phyloP scores from a whole-genome alignment of 192 early-diverging fungal genomes.

The Umbelopsis vinacea region DNA sequence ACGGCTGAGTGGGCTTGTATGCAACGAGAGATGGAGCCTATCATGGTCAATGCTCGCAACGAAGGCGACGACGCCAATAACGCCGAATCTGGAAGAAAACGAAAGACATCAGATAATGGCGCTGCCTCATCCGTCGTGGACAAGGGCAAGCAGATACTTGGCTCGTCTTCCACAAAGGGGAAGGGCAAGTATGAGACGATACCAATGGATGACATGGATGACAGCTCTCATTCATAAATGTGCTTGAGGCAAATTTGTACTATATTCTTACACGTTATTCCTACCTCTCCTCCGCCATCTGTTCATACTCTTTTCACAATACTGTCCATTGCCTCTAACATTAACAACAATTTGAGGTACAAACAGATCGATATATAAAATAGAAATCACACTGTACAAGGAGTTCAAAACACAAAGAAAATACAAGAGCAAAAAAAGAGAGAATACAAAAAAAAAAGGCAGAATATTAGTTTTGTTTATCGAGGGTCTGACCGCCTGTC shows the following conservation, averaged over 20 bases:
- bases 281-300: neutral
- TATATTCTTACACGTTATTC: neutral
- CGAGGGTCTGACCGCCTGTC: too few relatives aligned
- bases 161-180: neutral
- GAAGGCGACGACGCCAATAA: neutral
- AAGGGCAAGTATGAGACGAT: constrained; percentile 18
- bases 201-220: constrained; percentile 11
- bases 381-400: constrained; percentile 7
- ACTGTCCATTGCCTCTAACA: neutral
- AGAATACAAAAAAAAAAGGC: neutral
- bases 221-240: constrained; percentile 1
- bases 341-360: neutral
- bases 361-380: constrained; percentile 8
- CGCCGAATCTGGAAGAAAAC: neutral
- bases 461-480: neutral
- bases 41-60: constrained; percentile 42
- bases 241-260: neutral
- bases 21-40: constrained; percentile 81
- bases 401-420: neutral
- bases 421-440: neutral
- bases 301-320: neutral
- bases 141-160: constrained; percentile 13
- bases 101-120: constrained; percentile 20
- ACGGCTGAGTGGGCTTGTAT: constrained; percentile 85
- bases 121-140: neutral